phyloP scores from a whole-genome alignment of 2,329 filamentous ascomycete genomes.

The Ceratocystis smalleyi region DNA sequence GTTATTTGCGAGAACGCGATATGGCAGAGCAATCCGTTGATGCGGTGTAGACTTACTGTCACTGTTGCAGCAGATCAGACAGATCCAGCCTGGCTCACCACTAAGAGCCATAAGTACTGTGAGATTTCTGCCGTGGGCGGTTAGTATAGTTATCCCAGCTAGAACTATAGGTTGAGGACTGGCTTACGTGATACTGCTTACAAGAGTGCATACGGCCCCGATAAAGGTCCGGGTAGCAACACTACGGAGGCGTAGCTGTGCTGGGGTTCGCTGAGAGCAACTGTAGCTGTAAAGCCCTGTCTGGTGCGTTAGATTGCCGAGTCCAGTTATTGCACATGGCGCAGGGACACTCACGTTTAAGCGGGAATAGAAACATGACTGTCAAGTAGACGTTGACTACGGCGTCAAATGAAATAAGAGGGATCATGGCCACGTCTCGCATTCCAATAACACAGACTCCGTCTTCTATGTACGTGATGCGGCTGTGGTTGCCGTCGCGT shows the following conservation, averaged over 20 bases:
- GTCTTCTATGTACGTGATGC: slow-evolving; percentile 39
- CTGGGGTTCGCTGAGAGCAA: slow-evolving; percentile 28
- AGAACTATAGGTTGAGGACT: neutral
- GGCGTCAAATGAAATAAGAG: slow-evolving; percentile 45
- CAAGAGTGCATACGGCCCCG: slow-evolving; percentile 40
- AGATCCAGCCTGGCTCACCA: slow-evolving; percentile 50
- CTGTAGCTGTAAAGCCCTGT: slow-evolving; percentile 41
- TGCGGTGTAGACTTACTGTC: slow-evolving; percentile 33
- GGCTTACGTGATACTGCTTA: slow-evolving; percentile 41
- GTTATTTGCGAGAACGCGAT: neutral
- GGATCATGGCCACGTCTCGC: slow-evolving; percentile 41
- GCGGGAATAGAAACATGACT: slow-evolving; percentile 44
- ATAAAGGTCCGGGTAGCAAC: slow-evolving; percentile 44
- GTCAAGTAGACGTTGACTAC: slow-evolving; percentile 49
- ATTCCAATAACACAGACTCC: slow-evolving; percentile 48
- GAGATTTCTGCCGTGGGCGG: slow-evolving; percentile 35
- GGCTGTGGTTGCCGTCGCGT: slow-evolving; percentile 25
- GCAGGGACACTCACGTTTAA: slow-evolving; percentile 32
- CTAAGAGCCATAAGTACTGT: slow-evolving; percentile 41
- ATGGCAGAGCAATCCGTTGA: neutral
- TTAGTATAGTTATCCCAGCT: neutral
- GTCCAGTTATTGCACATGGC: neutral
- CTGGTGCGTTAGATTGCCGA: slow-evolving; percentile 2
- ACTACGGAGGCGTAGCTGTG: slow-evolving; percentile 31
- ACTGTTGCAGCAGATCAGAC: slow-evolving; percentile 48